These are phyloP conservation scores for Candida tammaniensis DNA, from an alignment of 805 yeast species.

Conservation along the genomic window DNA sequence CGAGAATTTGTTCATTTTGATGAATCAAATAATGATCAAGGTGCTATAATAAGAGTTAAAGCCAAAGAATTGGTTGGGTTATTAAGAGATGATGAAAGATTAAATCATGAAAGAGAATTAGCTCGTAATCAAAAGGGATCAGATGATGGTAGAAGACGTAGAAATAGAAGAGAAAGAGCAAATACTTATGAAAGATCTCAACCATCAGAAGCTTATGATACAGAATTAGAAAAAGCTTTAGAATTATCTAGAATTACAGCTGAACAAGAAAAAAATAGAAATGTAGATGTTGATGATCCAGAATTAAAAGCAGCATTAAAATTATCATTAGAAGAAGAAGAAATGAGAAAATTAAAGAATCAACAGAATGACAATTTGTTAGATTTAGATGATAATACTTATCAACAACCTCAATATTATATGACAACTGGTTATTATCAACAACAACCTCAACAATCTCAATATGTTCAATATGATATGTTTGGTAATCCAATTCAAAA, in stretches of 20 bases:
- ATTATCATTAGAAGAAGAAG: constrained; percentile 75
- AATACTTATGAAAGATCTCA: constrained; percentile 11
- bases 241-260: constrained; percentile 81
- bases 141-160: constrained; percentile 22
- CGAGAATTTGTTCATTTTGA: constrained; percentile 86
- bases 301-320: constrained; percentile 68
- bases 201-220: constrained; percentile 49
- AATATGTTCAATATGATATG: constrained; percentile 48
- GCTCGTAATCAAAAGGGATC: constrained; percentile 27
- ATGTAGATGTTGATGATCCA: constrained; percentile 48
- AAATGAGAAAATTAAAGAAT: constrained; percentile 50
- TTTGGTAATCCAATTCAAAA: constrained; percentile 64
- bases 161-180: constrained; percentile 15
- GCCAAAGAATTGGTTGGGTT: constrained; percentile 86
- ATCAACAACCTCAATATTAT: constrained; percentile 14
- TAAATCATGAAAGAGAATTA: constrained; percentile 62
- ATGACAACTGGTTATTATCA: constrained; percentile 53
- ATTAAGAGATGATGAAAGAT: constrained; percentile 76
- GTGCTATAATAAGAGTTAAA: constrained; percentile 79
- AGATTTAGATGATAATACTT: constrained; percentile 47
- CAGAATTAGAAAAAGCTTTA: constrained; percentile 74
- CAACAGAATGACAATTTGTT: constrained; percentile 47
- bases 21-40: constrained; percentile 78
- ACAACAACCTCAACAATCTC: constrained; percentile 15
- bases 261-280: constrained; percentile 63